Base-by-base conservation (phyloP, 805 yeast genomes). In the Starmerella bombi region DNA sequence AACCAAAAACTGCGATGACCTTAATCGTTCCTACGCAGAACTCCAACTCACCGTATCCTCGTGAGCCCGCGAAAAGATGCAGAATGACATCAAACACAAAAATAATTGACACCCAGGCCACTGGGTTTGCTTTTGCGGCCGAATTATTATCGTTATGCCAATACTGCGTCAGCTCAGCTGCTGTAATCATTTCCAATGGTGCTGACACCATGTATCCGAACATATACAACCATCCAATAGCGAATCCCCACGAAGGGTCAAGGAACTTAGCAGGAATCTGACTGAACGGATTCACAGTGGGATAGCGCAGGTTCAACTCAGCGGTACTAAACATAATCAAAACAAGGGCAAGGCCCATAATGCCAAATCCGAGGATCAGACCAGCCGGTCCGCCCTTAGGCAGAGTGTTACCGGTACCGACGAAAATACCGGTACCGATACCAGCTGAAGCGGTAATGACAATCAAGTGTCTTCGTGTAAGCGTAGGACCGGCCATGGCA, bases 361-460 rank as follows among this genome's bases (percentile, higher is more conserved):
- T 57, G 5, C 76, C 59, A 55, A 81, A 83, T 3, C 83, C 72
- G 38, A 81, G 68, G 32, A 77, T 56, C 28, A 68, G 54, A 3
- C 71, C 58, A 3, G 64, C 72, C 3, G 59, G 88, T 6, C 93
- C 93, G 12, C 82, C 84, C 10, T 67, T 57, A n/a, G 68, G 64
- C 41, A 81, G 65, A 1, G 86, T 76, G 14, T 74, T 62, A 42
- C 85, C 84, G 3, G 86, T 77, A 52, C 86, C 84, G 50, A 81
- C 77, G 49, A 81, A 64, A 42, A 81, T 65, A 54, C 86, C 93
- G 1, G 91, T 80, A 41, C 91, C 91, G 38, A 81, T 61, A 7
- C 86, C 81, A 50, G 91, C 91, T 50, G 91, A 91, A 50, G 80
- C 72, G 49, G 88, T 80, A 54, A 77, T 73, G 80, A 77, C 74